These are phyloP conservation scores for Cyathus olla DNA, from an alignment of 1,284 basidiomycete species.

Conservation along the genomic window DNA sequence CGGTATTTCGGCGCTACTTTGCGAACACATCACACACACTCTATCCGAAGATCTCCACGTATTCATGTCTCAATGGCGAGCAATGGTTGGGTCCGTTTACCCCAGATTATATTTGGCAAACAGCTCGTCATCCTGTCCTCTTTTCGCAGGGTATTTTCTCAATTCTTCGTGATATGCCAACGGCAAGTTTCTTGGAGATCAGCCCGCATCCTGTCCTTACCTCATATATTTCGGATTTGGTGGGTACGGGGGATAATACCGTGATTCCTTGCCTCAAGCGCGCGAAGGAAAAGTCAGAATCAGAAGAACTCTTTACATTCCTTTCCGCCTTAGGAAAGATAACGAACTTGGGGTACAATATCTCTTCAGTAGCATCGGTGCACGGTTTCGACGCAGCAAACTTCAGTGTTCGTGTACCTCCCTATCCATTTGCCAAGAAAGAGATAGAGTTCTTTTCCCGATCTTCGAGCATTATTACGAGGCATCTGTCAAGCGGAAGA, in stretches of 20 bases:
- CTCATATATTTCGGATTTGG: conserved; percentile 30
- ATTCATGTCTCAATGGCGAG: not conserved
- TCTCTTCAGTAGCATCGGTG: not conserved
- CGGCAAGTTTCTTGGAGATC: conserved; percentile 41
- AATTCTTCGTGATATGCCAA: conserved; percentile 20
- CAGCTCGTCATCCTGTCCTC: conserved; percentile 39
- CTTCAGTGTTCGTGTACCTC: not conserved
- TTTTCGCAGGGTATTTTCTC: conserved; percentile 35
- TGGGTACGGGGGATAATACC: not conserved
- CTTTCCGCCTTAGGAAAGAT: not conserved
- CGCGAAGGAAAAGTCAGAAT: not conserved
- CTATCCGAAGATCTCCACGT: not conserved
- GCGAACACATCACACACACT: conserved; percentile 13
- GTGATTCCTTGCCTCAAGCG: not conserved
- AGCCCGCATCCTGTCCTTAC: conserved; percentile 49
- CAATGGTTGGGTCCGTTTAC: conserved; percentile 5
- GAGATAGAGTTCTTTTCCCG: not conserved
- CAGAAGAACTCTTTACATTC: not conserved
- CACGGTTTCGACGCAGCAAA: not conserved
- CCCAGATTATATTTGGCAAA: conserved; percentile 48
- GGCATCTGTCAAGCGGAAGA: conserved; percentile 28
- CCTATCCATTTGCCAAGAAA: not conserved
- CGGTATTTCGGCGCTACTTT: conserved; percentile 33
- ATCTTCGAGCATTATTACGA: conserved; percentile 5
- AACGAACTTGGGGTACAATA: not conserved